phyloP scores from a whole-genome alignment of 2,329 filamentous ascomycete genomes.

The Teratosphaeriaceae sp. region DNA sequence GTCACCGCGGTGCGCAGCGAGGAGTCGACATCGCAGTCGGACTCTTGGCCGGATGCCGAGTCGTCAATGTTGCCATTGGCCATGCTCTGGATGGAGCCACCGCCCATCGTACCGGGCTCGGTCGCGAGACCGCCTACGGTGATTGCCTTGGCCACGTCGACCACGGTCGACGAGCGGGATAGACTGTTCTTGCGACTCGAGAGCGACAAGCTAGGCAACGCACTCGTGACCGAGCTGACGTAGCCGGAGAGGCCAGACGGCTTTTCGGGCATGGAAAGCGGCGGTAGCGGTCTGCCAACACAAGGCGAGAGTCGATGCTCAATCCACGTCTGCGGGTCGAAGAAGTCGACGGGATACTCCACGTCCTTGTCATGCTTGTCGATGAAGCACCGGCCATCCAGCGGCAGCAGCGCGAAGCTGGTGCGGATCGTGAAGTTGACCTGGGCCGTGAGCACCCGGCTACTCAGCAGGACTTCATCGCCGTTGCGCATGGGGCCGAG shows the following conservation, averaged over 20 bases:
- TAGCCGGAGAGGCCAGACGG: conserved; percentile 37
- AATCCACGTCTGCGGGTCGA: conserved; percentile 71
- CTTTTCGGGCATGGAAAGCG: conserved; percentile 33
- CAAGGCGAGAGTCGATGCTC: conserved; percentile 73
- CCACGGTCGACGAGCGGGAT: conserved; percentile 9
- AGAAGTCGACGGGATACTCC: conserved; percentile 80
- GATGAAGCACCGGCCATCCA: conserved; percentile 82
- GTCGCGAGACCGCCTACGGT: conserved; percentile 15
- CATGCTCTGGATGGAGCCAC: conserved; percentile 23
- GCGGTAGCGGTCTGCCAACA: conserved; percentile 59
- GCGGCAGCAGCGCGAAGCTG: conserved; percentile 75
- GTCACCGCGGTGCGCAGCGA: conserved; percentile 39
- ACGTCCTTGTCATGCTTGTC: conserved; percentile 73
- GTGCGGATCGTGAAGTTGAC: conserved; percentile 91
- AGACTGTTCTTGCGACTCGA: conserved; percentile 22
- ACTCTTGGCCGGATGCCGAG: conserved; percentile 14
- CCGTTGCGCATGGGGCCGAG: conserved; percentile 83
- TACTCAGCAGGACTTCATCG: conserved; percentile 85
- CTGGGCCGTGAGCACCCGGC: conserved; percentile 81
- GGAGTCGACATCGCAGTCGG: conserved; percentile 9
- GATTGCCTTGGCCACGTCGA: conserved; percentile 11
- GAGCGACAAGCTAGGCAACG: conserved; percentile 29
- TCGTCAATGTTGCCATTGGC: conserved; percentile 41
- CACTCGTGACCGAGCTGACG: conserved; percentile 42
- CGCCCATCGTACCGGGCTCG: conserved; percentile 22